Base-by-base conservation (phyloP, 768 basidiomycete species). In the Tricholoma bakamatsutake region DNA sequence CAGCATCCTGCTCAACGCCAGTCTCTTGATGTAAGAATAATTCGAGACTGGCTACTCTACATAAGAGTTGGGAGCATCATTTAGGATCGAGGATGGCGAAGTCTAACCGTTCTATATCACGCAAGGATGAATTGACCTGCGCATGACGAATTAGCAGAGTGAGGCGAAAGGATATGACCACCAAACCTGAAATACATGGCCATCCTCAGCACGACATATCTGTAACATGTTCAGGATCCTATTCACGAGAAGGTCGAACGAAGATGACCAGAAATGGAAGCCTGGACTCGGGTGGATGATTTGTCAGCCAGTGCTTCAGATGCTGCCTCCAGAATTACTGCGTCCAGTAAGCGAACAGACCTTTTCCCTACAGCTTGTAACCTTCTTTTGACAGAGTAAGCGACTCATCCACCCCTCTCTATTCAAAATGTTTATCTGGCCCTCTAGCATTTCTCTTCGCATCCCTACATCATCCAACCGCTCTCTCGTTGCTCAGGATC, bases 51-150 rank as follows among this genome's bases (percentile, higher is more conserved):
- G 82, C 84, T 33, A 71, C 74, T 61, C 89, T 92, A 52, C 6
- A 9, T 39, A 18, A 35, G 13, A 40, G 64, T 11, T 62, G 55
- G 27, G 54, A 51, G 52, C 50, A 48, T 42, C 52, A 39, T 52
- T 34, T 33, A 52, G 37, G 13, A 34, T 34, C n/a, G 11, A 7
- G 35, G 50, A 31, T 13, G 53, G 17, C 30, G 50, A n/a, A 49
- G 30, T 57, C 73, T 54, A 67, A 86, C 89, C 82, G 79, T 72
- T 91, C 87, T 56, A 93, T 85, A 65, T 92, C 89, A 70, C 87
- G 80, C 52, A 91, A 67, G 4, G 83, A 78, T 45, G 81, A 80
- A 68, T 84, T 83, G 53, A 85, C 81, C 80, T 82, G 50, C 4
- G 24, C 27, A 9, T n/a, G 13, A 49, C 55, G 13, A 59, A 57